phyloP scores from a whole-genome alignment of 1,284 basidiomycete genomes.

The Coniophora puteana region DNA sequence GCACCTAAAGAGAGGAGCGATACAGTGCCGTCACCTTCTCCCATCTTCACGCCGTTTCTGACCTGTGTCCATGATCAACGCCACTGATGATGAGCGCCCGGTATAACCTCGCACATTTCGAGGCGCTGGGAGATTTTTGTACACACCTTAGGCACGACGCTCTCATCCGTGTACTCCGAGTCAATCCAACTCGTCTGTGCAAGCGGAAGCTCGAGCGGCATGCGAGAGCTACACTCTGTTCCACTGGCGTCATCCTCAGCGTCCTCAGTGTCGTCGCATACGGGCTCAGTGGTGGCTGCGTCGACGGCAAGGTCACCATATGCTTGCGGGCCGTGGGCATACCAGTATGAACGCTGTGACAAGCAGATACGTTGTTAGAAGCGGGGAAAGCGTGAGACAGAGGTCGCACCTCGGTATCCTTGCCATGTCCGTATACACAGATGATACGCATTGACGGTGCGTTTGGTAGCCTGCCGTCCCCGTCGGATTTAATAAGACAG shows the following conservation, averaged over 20 bases:
- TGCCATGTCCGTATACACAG: conserved; percentile 95
- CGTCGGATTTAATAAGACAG: neutral
- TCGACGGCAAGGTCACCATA: conserved; percentile 60
- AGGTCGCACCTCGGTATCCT: conserved; percentile 82
- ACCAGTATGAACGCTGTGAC: conserved; percentile 76
- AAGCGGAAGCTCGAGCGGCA: conserved; percentile 56
- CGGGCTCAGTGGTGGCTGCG: too few relatives aligned
- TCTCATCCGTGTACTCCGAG: conserved; percentile 70
- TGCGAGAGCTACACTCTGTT: conserved; percentile 37
- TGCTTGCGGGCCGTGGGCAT: conserved; percentile 68
- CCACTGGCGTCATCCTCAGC: too few relatives aligned
- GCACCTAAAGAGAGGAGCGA: conserved; percentile 85
- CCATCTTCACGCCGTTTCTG: conserved; percentile 82
- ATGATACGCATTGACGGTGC: conserved; percentile 93
- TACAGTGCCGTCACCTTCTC: conserved; percentile 97
- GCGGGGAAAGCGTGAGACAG: neutral
- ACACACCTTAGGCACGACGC: conserved; percentile 53
- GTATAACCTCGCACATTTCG: too few relatives aligned
- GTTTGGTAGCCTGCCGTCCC: conserved; percentile 71
- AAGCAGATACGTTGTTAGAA: neutral
- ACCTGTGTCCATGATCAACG: conserved; percentile 40
- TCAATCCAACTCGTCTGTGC: conserved; percentile 80
- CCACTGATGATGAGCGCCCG: conserved; percentile 2
- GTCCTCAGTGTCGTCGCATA: too few relatives aligned
- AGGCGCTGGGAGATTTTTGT: neutral